Evolutionary conservation across 805 yeast genomes (phyloP).

Genomic region (Suhomyces xylopsoci): DNA sequence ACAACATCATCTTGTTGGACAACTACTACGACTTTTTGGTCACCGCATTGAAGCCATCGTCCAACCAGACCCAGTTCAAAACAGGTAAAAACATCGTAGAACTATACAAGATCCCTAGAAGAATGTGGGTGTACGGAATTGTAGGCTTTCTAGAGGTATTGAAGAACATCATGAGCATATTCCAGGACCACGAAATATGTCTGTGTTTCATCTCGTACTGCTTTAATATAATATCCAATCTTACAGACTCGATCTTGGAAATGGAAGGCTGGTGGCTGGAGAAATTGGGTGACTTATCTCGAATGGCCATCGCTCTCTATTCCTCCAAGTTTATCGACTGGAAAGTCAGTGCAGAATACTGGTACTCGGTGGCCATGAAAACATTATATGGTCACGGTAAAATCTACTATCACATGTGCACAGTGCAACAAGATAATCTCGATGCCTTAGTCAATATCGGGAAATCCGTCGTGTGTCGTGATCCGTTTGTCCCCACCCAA

Average conservation of each 20-base stretch:
- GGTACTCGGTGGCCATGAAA: slow-evolving; percentile 75
- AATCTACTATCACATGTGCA: slow-evolving; percentile 81
- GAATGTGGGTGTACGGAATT: slow-evolving; percentile 85
- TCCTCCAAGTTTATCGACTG: slow-evolving; percentile 80
- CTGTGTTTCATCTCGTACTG: slow-evolving; percentile 72
- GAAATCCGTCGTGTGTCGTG: slow-evolving; percentile 73
- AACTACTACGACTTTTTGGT: slow-evolving; percentile 70
- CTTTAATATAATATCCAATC: slow-evolving; percentile 54
- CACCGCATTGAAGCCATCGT: slow-evolving; percentile 63
- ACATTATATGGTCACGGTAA: slow-evolving; percentile 82
- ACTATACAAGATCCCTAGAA: slow-evolving; percentile 70
- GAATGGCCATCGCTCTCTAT: slow-evolving; percentile 85
- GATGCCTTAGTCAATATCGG: slow-evolving; percentile 81
- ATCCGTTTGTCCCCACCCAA: slow-evolving; percentile 80
- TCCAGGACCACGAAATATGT: slow-evolving; percentile 75
- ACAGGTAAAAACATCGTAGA: slow-evolving; percentile 77
- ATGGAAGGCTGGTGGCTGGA: slow-evolving; percentile 80
- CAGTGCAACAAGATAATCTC: slow-evolving; percentile 73
- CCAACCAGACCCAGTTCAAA: slow-evolving; percentile 50
- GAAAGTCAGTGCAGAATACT: slow-evolving; percentile 77
- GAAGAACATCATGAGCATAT: slow-evolving; percentile 69
- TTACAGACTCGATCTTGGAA: slow-evolving; percentile 53
- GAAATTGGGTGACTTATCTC: slow-evolving; percentile 77
- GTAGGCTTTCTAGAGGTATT: slow-evolving; percentile 76
- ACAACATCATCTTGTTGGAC: slow-evolving; percentile 62